Base-by-base conservation (phyloP, 768 basidiomycete species). In the Solioccasus polychromus region DNA sequence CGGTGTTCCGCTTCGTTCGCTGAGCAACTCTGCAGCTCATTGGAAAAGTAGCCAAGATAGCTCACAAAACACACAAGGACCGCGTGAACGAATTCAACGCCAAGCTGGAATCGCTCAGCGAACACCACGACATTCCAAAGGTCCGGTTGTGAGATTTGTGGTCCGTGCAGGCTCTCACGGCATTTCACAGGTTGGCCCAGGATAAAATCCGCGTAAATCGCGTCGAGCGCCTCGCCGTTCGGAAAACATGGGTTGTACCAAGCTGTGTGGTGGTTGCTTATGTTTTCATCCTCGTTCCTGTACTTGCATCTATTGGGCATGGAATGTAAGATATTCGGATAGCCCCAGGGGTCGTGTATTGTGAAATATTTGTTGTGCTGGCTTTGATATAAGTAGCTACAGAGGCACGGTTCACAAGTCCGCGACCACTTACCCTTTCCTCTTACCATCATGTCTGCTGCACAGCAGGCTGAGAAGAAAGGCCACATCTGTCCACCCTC, bases 41-140 rank as follows among this genome's bases (percentile, higher is more conserved):
- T 19, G 78, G 82, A 49, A 81, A 79, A 54, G 88, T 94, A 15
- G 76, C 79, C 15, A 88, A 80, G 67, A 59, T 88, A 58, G 92
- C 92, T 0, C 72, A 72, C 58, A 90, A 88, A 71, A 91, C 88
- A 6, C 92, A 96, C 69, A 96, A 96, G 69, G 92, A 96, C 50
- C 84, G 92, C 34, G 92, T 96, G 29, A 82, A 79, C 52, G 91
- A 93, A 59, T 91, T 94, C 59, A 96, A 96, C 60, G 58, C 77
- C 20, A 88, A 93, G 62, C 73, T 96, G 8, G 92, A 94, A 68
- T 71, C 79, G 47, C 76, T 93, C 46, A 89, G 87, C 65, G 92
- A 94, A 71, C 92, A 93, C 75, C 89, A 95, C 66, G 92, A 94
- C 64, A 92, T 93, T 59, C 92, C 92, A 31, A 93, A 94, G 78